Conservation (phyloP, 2,329 filamentous ascomycete genomes). For the Chrysoporthe austroafricana region DNA sequence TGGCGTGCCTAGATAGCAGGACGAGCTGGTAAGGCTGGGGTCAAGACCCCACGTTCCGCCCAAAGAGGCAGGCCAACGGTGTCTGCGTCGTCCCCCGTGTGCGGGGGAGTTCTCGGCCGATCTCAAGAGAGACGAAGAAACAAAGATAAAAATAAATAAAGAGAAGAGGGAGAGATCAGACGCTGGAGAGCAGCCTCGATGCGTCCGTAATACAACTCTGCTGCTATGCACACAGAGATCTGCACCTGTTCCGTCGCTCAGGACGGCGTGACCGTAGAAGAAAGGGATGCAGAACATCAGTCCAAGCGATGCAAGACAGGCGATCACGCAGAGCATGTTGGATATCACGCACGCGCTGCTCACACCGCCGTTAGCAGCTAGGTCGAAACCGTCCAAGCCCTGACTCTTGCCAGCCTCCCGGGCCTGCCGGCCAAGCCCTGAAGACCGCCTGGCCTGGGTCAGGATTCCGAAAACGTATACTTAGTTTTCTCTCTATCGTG, state of each 20-base stretch:
- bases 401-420: neutral
- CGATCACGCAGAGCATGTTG: neutral
- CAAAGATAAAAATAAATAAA: neutral
- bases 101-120: neutral
- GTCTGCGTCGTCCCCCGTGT: neutral
- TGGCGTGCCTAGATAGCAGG: neutral
- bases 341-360: neutral
- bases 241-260: neutral
- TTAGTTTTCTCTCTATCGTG: neutral
- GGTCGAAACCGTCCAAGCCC: neutral
- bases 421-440: neutral
- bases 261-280: neutral
- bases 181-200: neutral
- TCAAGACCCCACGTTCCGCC: neutral
- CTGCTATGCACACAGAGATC: neutral
- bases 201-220: neutral
- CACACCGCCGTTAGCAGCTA: neutral
- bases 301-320: slow-evolving; percentile 5
- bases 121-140: neutral
- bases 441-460: neutral
- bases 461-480: neutral
- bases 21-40: neutral
- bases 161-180: neutral
- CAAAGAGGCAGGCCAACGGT: slow-evolving; percentile 6
- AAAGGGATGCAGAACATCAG: slow-evolving; percentile 1